Conservation (phyloP, 202 grass and related monocot genomes). For the Carex arenaria region DNA sequence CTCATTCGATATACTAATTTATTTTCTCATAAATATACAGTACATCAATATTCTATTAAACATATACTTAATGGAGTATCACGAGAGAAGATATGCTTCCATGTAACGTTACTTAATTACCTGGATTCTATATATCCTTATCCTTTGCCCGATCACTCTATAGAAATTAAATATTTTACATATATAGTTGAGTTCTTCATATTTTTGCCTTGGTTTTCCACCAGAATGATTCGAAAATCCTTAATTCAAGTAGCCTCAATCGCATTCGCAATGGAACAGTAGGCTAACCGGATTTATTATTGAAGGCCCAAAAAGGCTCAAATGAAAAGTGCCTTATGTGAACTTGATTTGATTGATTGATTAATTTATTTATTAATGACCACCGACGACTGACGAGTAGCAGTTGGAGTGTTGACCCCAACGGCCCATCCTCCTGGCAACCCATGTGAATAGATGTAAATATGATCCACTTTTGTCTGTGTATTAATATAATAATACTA, state of each 20-base stretch:
- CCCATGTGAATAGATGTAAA: too few relatives aligned
- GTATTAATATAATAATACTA: neutral
- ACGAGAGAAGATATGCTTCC: neutral
- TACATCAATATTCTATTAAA: neutral
- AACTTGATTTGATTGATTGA: neutral
- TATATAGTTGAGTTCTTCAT: neutral
- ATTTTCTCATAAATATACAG: neutral
- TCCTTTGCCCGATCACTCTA: neutral
- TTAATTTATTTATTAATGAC: neutral
- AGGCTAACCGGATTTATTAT: neutral
- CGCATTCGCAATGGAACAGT: neutral
- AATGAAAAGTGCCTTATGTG: neutral
- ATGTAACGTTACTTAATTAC: neutral
- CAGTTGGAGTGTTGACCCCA: neutral
- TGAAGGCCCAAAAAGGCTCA: neutral
- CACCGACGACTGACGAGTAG: neutral
- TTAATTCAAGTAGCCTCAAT: neutral
- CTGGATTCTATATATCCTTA: neutral
- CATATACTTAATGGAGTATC: neutral
- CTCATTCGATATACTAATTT: neutral
- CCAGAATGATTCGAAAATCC: neutral
- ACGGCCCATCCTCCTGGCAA: too few relatives aligned
- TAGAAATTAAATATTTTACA: neutral
- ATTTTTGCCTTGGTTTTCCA: neutral
- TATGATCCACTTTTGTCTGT: neutral